Evolutionary conservation across 108 stramenopile genomes (phyloP).

Genomic region (Aurantiochytrium sp.): DNA sequence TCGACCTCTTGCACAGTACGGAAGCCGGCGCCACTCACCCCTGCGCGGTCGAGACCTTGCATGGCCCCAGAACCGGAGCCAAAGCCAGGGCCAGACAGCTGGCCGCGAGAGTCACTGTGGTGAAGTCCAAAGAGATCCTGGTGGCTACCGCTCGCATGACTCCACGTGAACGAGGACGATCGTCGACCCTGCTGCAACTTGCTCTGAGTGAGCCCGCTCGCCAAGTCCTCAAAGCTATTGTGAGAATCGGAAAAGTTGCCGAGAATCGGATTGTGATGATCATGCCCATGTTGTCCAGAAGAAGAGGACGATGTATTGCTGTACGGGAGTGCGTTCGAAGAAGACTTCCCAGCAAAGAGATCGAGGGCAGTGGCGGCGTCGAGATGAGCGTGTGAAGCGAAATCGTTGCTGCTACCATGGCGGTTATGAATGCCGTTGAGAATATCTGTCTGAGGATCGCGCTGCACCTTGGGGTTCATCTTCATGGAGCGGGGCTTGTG

Average conservation of each 20-base stretch:
- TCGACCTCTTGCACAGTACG: neutral
- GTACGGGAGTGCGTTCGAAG: neutral
- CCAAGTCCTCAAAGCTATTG: neutral
- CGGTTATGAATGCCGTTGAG: neutral
- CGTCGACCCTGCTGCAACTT: neutral
- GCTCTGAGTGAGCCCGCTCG: neutral
- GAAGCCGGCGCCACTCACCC: neutral
- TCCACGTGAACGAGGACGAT: neutral
- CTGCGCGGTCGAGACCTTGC: neutral
- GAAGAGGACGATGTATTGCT: neutral
- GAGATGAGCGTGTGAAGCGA: neutral
- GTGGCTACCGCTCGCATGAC: neutral
- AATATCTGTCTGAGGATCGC: neutral
- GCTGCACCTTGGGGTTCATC: neutral
- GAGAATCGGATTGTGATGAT: neutral
- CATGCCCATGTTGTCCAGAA: neutral
- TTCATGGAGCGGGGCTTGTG: neutral
- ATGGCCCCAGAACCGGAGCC: neutral
- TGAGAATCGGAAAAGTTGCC: neutral
- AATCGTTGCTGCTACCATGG: neutral
- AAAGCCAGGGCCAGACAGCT: neutral
- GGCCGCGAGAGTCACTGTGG: neutral
- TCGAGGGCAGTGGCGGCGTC: neutral
- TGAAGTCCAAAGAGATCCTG: neutral
- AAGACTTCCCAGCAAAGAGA: neutral